A percentile compares a stretch with the other conserved stretches of the same genome.
phyloP scores from a whole-genome alignment of 768 basidiomycete genomes.

The Lepiota brunneoincarnata region DNA sequence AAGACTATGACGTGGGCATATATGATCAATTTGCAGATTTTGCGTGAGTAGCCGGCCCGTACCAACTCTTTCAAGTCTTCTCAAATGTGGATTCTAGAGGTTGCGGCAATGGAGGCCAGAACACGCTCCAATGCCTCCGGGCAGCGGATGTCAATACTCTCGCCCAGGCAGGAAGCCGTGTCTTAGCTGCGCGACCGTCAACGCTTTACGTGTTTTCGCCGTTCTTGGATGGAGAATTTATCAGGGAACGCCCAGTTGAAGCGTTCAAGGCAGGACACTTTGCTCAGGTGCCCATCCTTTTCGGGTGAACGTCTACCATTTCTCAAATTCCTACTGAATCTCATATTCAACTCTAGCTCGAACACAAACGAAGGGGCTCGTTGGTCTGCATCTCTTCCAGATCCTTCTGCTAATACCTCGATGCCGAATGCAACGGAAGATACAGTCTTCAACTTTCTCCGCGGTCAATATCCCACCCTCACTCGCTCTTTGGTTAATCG shows the following conservation, averaged over 20 bases:
- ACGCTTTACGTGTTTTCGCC: conserved; percentile 38
- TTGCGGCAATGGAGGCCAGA: conserved; percentile 18
- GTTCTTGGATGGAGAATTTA: conserved; percentile 31
- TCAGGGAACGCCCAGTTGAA: conserved; percentile 34
- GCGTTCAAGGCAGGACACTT: conserved; percentile 36
- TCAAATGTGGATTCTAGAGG: conserved; percentile 17
- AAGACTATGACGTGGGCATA: conserved; percentile 30
- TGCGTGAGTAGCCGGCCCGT: conserved; percentile 26
- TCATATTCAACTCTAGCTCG: conserved; percentile 15
- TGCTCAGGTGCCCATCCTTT: conserved; percentile 36
- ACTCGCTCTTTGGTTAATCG: conserved; percentile 25
- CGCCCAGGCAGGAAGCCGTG: conserved; percentile 29
- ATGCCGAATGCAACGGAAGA: conserved; percentile 32
- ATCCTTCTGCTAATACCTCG: conserved; percentile 37
- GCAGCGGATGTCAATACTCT: conserved; percentile 24
- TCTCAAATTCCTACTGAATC: too few relatives aligned
- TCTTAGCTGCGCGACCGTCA: conserved; percentile 26
- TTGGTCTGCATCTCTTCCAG: conserved; percentile 35
- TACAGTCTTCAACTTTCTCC: conserved; percentile 40
- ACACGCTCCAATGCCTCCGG: conserved; percentile 32
- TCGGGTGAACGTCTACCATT: conserved; percentile 22
- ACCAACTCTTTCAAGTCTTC: not conserved
- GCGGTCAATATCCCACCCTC: conserved; percentile 35
- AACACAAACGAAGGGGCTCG: conserved; percentile 41
- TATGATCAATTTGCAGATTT: conserved; percentile 32